Base-by-base conservation (phyloP, 768 basidiomycete species). In the Sporobolomyces pararoseus region DNA sequence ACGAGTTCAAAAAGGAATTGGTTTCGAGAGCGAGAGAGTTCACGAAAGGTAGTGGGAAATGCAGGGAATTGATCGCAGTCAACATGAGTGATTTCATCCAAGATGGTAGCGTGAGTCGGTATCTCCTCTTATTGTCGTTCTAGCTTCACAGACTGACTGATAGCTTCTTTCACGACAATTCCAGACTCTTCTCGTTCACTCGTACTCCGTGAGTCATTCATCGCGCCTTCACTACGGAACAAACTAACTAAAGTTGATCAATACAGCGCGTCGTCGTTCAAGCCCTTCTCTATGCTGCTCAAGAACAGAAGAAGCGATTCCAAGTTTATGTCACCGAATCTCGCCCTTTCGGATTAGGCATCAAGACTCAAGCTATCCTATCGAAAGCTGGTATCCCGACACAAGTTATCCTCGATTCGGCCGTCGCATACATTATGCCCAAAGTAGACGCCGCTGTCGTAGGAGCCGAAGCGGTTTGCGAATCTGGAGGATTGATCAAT, bases 261-360 rank as follows among this genome's bases (percentile, higher is more conserved):
- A 23, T 32, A 12, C 25, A 67, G 31, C 85, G 96, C 76, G 93
- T 97, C 52, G 95, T 99, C 64, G 88, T 94, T 82, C 87, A 91
- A 80, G 89, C 94, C 42, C 84, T 99, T 61, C 84, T 97, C 53
- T 70, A 70, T 32, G 85, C 88, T 66, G 94, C 96, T 23, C 91
- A 95, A 79, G 84, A 88, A 77, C 80, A 81, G 67, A 86, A 85
- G 79, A 97, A 98, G 82, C 85, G 94, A 65, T 91, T 98, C 80
- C 91, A 90, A 77, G 95, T 99, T 46, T 98, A 92, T 79, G 95
- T 99, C 67, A 97, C 95, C 75, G 91, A 97, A 86, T 90, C 91
- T 39, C 85, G 91, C 72, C 93, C 95, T 54, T 70, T 71, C 79
- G 77, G 77, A 10, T 67, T 77, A 2, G 95, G 94, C 65, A 84